Percentiles rank a stretch among this genome's conserved stretches.
Conservation (phyloP, 1,139 yeast genomes). For the Suhomyces coccinellae region DNA sequence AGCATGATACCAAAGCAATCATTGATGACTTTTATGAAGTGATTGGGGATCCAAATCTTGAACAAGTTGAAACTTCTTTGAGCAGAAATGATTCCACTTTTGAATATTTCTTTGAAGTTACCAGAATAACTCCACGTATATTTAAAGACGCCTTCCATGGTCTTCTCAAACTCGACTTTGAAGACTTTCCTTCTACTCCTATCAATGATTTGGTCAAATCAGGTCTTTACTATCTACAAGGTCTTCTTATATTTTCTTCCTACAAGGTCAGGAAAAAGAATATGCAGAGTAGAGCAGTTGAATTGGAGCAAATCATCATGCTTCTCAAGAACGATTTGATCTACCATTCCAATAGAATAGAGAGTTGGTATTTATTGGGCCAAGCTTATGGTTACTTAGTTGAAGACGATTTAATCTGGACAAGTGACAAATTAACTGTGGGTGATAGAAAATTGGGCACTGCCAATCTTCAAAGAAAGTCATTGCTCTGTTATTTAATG, state of each 20-base stretch:
- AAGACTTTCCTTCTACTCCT: constrained; percentile 12
- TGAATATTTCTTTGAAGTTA: constrained; percentile 52
- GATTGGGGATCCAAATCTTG: constrained; percentile 63
- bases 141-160: constrained; percentile 64
- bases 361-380: constrained; percentile 84
- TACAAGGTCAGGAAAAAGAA: constrained; percentile 70
- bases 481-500: constrained; percentile 75
- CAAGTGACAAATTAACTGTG: constrained; percentile 76
- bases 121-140: constrained; percentile 48
- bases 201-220: constrained; percentile 24
- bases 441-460: constrained; percentile 62
- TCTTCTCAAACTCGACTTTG: constrained; percentile 37
- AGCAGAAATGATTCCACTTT: constrained; percentile 46
- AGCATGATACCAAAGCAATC: constrained; percentile 69
- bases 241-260: constrained; percentile 62
- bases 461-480: constrained; percentile 65
- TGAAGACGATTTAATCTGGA: constrained; percentile 89
- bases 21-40: constrained; percentile 74
- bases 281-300: constrained; percentile 79
- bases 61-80: constrained; percentile 31
- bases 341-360: constrained; percentile 67
- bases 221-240: constrained; percentile 77
- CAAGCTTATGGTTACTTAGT: constrained; percentile 77
- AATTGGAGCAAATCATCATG: constrained; percentile 70
- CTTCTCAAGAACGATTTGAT: constrained; percentile 66